These are phyloP conservation scores for Microsporum ferrugineum DNA, from an alignment of 2,329 filamentous ascomycete species.

Conservation along the genomic window DNA sequence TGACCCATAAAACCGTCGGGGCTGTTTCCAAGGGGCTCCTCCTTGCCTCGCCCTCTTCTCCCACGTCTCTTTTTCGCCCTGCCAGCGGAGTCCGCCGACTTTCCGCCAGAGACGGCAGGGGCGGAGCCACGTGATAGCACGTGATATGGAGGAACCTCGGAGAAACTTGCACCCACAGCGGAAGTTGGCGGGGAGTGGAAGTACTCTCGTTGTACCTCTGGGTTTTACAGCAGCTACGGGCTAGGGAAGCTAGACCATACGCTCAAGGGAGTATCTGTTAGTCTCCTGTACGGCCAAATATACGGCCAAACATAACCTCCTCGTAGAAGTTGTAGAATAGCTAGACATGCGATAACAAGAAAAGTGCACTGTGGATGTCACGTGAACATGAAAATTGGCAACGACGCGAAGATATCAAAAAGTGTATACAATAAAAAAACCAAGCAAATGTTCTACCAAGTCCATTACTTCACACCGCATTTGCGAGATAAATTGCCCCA, in stretches of 20 bases:
- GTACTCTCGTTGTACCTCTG: too few relatives aligned
- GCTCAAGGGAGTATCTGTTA: too few relatives aligned
- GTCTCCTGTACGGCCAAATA: too few relatives aligned
- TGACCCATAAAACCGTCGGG: neutral
- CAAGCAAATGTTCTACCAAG: neutral
- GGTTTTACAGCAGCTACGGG: too few relatives aligned
- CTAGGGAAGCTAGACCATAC: too few relatives aligned
- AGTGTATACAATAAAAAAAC: neutral
- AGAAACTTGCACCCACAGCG: neutral
- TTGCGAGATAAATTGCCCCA: neutral
- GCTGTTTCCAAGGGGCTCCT: neutral
- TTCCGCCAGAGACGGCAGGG: neutral
- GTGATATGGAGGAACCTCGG: neutral
- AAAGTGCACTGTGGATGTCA: neutral
- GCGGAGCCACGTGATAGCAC: neutral
- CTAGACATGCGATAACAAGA: too few relatives aligned
- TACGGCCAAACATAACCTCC: too few relatives aligned
- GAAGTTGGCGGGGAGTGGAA: too few relatives aligned
- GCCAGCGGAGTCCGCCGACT: slow-evolving; percentile 1
- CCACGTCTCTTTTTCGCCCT: neutral
- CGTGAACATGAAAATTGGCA: neutral
- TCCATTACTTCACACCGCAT: neutral
- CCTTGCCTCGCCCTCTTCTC: neutral
- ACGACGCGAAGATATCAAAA: neutral
- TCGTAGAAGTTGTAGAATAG: too few relatives aligned